Conservation (phyloP, 177 flowering plant species). For the Tripterygium wilfordii region DNA sequence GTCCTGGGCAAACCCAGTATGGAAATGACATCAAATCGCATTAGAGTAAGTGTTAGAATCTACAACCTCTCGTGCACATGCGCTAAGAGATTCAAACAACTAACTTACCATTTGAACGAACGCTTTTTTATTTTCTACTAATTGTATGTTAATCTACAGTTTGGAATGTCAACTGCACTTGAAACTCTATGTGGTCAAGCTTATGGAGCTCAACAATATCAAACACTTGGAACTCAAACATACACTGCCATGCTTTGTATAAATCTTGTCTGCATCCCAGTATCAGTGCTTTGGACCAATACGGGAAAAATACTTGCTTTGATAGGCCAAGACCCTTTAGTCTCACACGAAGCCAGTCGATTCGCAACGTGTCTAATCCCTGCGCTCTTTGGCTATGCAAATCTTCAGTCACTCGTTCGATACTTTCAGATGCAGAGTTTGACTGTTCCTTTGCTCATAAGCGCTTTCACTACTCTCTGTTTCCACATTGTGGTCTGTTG, state of each 20-base stretch:
- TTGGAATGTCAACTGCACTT: constrained; percentile 29
- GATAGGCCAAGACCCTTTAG: constrained; percentile 27
- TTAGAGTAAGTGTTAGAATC: too few species aligned
- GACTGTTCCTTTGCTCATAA: constrained; percentile 21
- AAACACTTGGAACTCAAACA: constrained; percentile 20
- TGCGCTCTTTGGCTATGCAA: constrained; percentile 23
- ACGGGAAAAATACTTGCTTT: constrained; percentile 19
- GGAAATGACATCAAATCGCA: too few species aligned
- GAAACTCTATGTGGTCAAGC: constrained; percentile 39
- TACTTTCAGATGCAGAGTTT: constrained; percentile 26
- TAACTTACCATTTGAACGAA: too few species aligned
- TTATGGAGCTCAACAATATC: constrained; percentile 32
- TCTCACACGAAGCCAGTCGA: constrained; percentile 26
- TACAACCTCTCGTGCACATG: too few species aligned
- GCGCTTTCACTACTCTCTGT: constrained; percentile 13
- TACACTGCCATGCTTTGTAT: constrained; percentile 21
- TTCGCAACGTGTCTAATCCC: constrained; percentile 21
- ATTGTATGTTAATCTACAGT: constrained; percentile 10
- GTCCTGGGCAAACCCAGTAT: too few species aligned
- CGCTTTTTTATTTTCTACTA: background rate
- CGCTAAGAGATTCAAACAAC: too few species aligned
- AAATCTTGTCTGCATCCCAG: constrained; percentile 16
- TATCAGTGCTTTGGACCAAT: constrained; percentile 24
- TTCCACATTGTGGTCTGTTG: constrained; percentile 42
- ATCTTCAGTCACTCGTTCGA: constrained; percentile 20